Evolutionary conservation across 192 early-diverging fungal species (phyloP).

Genomic region (Ambispora gerdemannii): DNA sequence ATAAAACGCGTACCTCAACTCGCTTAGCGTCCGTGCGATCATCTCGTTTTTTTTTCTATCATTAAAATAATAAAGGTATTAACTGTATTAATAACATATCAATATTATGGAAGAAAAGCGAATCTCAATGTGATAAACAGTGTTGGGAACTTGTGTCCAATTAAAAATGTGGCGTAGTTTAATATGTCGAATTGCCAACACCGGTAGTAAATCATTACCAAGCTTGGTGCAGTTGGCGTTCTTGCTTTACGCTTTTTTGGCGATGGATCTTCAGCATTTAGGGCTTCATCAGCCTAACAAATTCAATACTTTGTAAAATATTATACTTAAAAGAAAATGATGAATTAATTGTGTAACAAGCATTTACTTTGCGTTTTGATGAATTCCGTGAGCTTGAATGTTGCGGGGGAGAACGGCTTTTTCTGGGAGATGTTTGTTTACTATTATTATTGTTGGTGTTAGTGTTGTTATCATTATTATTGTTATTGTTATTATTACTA

Average conservation of each 20-base stretch:
- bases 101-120: too few relatives aligned
- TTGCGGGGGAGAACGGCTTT: constrained; percentile 5
- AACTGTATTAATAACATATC: too few relatives aligned
- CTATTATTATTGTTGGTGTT: neutral
- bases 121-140: too few relatives aligned
- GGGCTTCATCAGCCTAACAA: constrained; percentile 17
- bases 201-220: too few relatives aligned
- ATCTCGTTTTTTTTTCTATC: constrained; percentile 29
- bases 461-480: too few relatives aligned
- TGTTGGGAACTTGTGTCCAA: too few relatives aligned
- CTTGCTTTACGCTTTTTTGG: constrained; percentile 19
- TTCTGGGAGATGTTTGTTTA: constrained; percentile 4
- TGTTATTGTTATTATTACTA: too few relatives aligned
- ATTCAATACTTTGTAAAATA: neutral
- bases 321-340: too few relatives aligned
- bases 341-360: too few relatives aligned
- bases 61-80: neutral
- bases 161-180: too few relatives aligned
- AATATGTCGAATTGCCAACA: too few relatives aligned
- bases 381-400: neutral
- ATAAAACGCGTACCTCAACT: constrained; percentile 21
- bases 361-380: constrained; percentile 20
- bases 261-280: constrained; percentile 5
- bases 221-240: neutral
- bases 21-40: constrained; percentile 31